A percentile compares a stretch with the other conserved stretches of the same genome.
phyloP scores from a whole-genome alignment of 768 basidiomycete species.

The Plicaturopsis crispa region DNA sequence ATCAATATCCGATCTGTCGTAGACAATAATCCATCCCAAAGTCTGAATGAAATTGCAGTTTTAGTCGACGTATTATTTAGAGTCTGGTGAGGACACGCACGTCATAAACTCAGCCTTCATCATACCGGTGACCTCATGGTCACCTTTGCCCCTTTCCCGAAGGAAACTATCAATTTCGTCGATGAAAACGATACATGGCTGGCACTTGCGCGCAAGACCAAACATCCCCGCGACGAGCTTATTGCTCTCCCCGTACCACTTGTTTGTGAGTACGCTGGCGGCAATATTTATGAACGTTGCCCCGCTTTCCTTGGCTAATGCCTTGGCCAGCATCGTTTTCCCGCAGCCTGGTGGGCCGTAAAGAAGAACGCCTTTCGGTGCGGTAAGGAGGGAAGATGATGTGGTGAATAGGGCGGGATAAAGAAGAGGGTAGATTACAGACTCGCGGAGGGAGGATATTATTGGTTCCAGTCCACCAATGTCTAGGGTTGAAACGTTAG shows the following conservation, averaged over 20 bases:
- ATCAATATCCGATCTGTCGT: constrained; percentile 78
- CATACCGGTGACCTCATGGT: constrained; percentile 98
- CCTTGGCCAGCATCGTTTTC: constrained; percentile 99
- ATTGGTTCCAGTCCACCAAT: constrained; percentile 93
- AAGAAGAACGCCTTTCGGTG: constrained; percentile 93
- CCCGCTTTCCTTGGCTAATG: constrained; percentile 92
- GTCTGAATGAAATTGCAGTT: constrained; percentile 29
- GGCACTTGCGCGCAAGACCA: constrained; percentile 86
- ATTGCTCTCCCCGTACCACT: constrained; percentile 88
- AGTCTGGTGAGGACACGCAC: constrained; percentile 30
- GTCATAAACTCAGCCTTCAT: constrained; percentile 97
- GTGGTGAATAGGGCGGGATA: constrained; percentile 84
- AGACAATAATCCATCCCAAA: constrained; percentile 93
- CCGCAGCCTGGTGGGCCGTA: constrained; percentile 98
- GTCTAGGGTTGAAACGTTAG: constrained; percentile 34
- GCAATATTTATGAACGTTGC: constrained; percentile 94
- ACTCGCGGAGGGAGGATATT: constrained; percentile 84
- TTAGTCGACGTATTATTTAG: not conserved
- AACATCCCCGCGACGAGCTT: constrained; percentile 94
- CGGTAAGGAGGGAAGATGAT: constrained; percentile 74
- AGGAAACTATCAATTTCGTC: constrained; percentile 98
- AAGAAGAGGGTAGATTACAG: constrained; percentile 89
- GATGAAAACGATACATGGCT: constrained; percentile 96
- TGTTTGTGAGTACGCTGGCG: constrained; percentile 65
- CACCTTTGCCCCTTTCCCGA: constrained; percentile 76